phyloP scores from a whole-genome alignment of 2,329 filamentous ascomycete species.

The Cercospora sojina region DNA sequence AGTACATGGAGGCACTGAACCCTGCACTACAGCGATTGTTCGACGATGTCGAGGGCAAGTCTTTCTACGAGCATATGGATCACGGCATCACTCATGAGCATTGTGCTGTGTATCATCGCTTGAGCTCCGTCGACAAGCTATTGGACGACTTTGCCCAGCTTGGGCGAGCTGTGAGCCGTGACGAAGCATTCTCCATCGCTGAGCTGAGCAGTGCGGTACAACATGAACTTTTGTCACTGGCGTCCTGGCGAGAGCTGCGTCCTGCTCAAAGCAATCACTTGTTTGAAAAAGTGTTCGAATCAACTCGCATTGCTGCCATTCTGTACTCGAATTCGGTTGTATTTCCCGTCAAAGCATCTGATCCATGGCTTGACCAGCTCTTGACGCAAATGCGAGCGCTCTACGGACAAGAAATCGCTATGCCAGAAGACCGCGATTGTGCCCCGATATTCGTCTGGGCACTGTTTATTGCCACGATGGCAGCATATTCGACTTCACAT shows the following conservation, averaged over 20 bases:
- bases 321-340: slow-evolving; percentile 18
- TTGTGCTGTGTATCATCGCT: neutral
- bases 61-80: slow-evolving; percentile 3
- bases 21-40: neutral
- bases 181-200: slow-evolving; percentile 12
- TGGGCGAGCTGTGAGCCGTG: neutral
- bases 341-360: slow-evolving; percentile 12
- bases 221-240: slow-evolving; percentile 17
- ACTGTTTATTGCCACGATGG: slow-evolving; percentile 13
- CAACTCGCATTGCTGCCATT: slow-evolving; percentile 10
- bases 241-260: neutral
- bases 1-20: slow-evolving; percentile 1
- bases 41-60: slow-evolving; percentile 11
- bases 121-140: slow-evolving; percentile 17
- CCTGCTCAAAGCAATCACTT: neutral
- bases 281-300: neutral
- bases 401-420: neutral
- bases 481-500: slow-evolving; percentile 17
- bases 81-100: neutral
- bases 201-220: slow-evolving; percentile 9
- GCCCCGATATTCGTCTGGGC: slow-evolving; percentile 15
- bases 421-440: neutral
- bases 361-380: slow-evolving; percentile 17
- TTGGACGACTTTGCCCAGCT: slow-evolving; percentile 11
- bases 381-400: slow-evolving; percentile 7